Conservation (phyloP, 2,329 filamentous ascomycete species). For the Stemphylium vesicarium region DNA sequence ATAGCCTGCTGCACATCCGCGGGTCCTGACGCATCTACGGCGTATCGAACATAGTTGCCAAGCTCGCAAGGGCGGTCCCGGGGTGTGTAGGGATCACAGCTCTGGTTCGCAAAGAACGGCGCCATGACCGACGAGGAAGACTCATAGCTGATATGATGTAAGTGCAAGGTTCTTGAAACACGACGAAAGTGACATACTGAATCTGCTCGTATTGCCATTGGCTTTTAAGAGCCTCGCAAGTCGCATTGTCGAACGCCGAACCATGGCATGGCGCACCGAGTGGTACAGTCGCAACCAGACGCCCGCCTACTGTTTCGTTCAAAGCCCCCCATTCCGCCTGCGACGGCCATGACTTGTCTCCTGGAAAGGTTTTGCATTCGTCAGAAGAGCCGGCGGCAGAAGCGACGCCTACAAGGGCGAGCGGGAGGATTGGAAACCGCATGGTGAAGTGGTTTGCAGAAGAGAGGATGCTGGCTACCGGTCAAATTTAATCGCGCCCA, state of each 20-base stretch:
- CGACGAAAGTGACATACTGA: conserved; percentile 9
- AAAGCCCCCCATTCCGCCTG: conserved; percentile 22
- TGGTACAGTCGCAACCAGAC: conserved; percentile 29
- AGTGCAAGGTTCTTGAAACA: not conserved
- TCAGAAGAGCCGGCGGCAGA: conserved; percentile 1
- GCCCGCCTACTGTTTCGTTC: conserved; percentile 26
- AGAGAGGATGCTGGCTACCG: not conserved
- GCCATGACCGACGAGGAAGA: conserved; percentile 35
- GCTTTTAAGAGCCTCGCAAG: conserved; percentile 20
- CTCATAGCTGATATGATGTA: conserved; percentile 13
- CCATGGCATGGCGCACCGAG: conserved; percentile 30
- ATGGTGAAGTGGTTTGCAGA: not conserved
- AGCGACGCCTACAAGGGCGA: conserved; percentile 10
- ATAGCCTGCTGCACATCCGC: conserved; percentile 23
- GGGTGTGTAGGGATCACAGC: conserved; percentile 30
- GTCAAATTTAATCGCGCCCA: not conserved
- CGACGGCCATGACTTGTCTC: conserved; percentile 30
- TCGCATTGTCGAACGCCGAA: conserved; percentile 16
- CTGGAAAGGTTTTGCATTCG: conserved; percentile 31
- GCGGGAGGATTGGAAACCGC: conserved; percentile 1
- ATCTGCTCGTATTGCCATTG: conserved; percentile 24
- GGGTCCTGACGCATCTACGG: conserved; percentile 23
- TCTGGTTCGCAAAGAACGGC: conserved; percentile 32
- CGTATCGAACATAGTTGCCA: conserved; percentile 31
- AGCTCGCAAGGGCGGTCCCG: conserved; percentile 24